These are phyloP conservation scores for Trametes meyenii DNA, from an alignment of 768 basidiomycete genomes.

Conservation along the genomic window DNA sequence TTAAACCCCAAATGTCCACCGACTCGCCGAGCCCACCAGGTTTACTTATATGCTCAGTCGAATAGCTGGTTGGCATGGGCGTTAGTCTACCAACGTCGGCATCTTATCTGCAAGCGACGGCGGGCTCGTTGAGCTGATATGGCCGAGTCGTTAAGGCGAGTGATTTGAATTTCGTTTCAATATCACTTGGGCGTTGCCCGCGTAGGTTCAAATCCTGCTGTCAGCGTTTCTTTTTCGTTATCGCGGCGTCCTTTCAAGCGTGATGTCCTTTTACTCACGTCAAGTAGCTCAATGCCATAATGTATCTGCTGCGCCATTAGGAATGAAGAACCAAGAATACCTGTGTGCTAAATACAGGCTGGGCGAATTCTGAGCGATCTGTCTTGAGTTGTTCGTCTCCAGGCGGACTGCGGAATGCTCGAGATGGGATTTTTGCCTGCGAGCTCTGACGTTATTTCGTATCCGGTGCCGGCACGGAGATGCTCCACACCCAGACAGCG, in stretches of 20 bases:
- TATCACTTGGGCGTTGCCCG: slow-evolving; percentile 86
- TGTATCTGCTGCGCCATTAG: neutral
- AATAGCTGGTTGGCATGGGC: too few relatives aligned
- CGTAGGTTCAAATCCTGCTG: slow-evolving; percentile 93
- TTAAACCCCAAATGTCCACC: too few relatives aligned
- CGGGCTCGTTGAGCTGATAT: slow-evolving; percentile 49
- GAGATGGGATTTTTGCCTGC: neutral
- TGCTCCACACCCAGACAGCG: neutral
- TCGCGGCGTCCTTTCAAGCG: neutral
- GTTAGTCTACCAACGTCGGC: too few relatives aligned
- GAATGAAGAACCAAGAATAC: slow-evolving; percentile 8
- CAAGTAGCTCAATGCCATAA: neutral
- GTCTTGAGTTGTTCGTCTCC: slow-evolving; percentile 12
- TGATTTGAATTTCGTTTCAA: slow-evolving; percentile 68
- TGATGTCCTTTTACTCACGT: too few relatives aligned
- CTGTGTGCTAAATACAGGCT: neutral
- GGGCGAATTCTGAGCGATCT: neutral
- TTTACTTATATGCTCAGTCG: too few relatives aligned
- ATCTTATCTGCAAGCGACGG: neutral
- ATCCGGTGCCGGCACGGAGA: slow-evolving; percentile 6
- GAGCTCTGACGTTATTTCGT: neutral
- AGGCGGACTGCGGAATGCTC: slow-evolving; percentile 14
- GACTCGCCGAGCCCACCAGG: too few relatives aligned
- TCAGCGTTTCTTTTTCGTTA: slow-evolving; percentile 57
- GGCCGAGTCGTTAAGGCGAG: slow-evolving; percentile 94